A percentile compares a stretch with the other conserved stretches of the same genome.
These are phyloP conservation scores for Scheffersomyces lignosus DNA, from an alignment of 805 yeast genomes.

Conservation along the genomic window DNA sequence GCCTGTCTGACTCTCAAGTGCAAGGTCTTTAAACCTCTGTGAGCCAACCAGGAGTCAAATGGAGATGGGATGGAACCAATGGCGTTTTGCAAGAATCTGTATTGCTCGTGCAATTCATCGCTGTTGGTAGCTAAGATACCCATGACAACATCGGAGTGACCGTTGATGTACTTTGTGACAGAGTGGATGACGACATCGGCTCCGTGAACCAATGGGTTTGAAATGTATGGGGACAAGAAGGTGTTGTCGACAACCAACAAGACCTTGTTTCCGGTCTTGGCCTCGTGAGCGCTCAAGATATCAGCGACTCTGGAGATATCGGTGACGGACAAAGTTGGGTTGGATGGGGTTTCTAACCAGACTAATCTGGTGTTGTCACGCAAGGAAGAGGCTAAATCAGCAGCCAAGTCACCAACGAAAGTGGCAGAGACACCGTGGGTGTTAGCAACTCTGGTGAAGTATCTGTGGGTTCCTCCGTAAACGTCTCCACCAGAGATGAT, in stretches of 20 bases:
- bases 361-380: conserved; percentile 68
- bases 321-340: conserved; percentile 81
- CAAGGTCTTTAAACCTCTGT: conserved; percentile 85
- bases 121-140: conserved; percentile 77
- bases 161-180: conserved; percentile 87
- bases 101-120: conserved; percentile 57
- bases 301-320: conserved; percentile 65
- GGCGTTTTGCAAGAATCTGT: conserved; percentile 82
- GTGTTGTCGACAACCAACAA: conserved; percentile 83
- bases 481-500: conserved; percentile 82
- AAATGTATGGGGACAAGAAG: conserved; percentile 81
- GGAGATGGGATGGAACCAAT: conserved; percentile 89
- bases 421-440: conserved; percentile 72
- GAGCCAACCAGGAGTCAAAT: conserved; percentile 90
- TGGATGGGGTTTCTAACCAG: conserved; percentile 88
- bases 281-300: conserved; percentile 47
- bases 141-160: conserved; percentile 89
- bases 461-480: conserved; percentile 90
- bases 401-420: conserved; percentile 64
- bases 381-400: conserved; percentile 57
- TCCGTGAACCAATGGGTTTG: conserved; percentile 79
- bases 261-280: conserved; percentile 50
- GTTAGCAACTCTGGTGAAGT: conserved; percentile 81
- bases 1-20: conserved; percentile 79
- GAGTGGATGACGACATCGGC: conserved; percentile 89